Evolutionary conservation across 2,329 filamentous ascomycete genomes (phyloP), one percentile per base, ranked within the genome.

Genomic region (Neopestalotiopsis sp.): DNA sequence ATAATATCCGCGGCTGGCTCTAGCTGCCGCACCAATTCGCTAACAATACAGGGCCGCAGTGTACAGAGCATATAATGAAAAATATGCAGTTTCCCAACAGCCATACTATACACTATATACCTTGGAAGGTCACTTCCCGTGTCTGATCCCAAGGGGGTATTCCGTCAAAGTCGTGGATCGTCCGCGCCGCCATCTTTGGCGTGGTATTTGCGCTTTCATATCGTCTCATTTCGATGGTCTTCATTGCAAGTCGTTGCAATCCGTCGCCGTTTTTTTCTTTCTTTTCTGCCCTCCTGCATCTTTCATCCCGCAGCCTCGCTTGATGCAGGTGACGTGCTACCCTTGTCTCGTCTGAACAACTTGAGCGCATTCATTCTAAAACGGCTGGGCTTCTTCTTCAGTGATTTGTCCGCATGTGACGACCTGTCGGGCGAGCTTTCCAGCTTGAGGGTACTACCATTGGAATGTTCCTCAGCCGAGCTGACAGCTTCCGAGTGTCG

Each of bases 291-390:
- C 9, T 42, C 32, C 38, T 40, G 5, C 28, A 20, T 38, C 30
- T 57, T 63, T 57, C 69, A 68, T n/a, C 64, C 69, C 14, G 57
- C 64, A 14, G 59, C 34, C 28, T 70, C 69, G 4, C 67, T 65
- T 5, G 75, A 73, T 58, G 73, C 74, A 17, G 77, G 76, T n/a
- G 77, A 79, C 69, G 79, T 79, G 12, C 81, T 75, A 56, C 78
- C 80, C 77, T 87, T 88, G 73, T 88, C 84, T 67, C 85, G 83
- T 73, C 86, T 82, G 74, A 89, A 88, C 71, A 88, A 85, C 4
- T 84, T 84, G 69, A 89, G 83, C 58, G 87, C 85, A 71, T 89
- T 91, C 83, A 91, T 89, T 71, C 87, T 83, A 74, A 91, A 91
- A 56, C 89, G 83, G 74, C 89, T 91, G 4, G 88, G 83, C 78